These are phyloP conservation scores for Mortierella polycephala DNA, from an alignment of 371 early-diverging fungal species.

Conservation along the genomic window DNA sequence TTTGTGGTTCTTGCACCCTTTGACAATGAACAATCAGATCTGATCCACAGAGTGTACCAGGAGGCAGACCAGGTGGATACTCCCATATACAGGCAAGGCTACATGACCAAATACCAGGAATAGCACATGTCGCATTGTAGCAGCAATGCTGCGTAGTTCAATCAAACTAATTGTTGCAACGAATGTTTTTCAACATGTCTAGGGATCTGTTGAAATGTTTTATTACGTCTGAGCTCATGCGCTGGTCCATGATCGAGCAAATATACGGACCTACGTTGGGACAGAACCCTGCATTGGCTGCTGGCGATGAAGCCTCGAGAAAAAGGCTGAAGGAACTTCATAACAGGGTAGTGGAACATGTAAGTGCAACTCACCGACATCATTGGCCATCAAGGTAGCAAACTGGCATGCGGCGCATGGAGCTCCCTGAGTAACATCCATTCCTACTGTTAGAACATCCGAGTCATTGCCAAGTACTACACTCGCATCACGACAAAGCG, in stretches of 20 bases:
- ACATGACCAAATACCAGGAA: not conserved
- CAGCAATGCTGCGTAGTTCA: not conserved
- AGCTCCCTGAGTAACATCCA: not conserved
- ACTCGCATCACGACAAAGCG: conserved; percentile 86
- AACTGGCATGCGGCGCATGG: not conserved
- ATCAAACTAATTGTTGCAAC: not conserved
- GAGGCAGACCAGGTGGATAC: conserved; percentile 84
- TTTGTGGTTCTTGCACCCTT: conserved; percentile 92
- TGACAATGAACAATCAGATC: conserved; percentile 95
- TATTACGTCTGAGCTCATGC: conserved; percentile 90
- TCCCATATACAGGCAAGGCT: conserved; percentile 71
- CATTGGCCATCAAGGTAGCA: not conserved
- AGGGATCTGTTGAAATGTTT: conserved; percentile 89
- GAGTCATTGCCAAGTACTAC: conserved; percentile 96
- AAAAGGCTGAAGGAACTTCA: conserved; percentile 89
- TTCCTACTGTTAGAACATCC: conserved; percentile 75
- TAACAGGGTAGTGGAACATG: conserved; percentile 95
- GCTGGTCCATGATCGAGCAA: conserved; percentile 93
- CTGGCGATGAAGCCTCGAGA: conserved; percentile 78
- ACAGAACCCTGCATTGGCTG: conserved; percentile 77
- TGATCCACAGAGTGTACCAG: conserved; percentile 84
- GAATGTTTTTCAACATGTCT: not conserved
- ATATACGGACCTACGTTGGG: conserved; percentile 81
- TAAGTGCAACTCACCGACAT: conserved; percentile 41
- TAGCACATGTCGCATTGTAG: not conserved